Conservation (phyloP, 1,139 yeast genomes). For the Magnusiomyces ingens region DNA sequence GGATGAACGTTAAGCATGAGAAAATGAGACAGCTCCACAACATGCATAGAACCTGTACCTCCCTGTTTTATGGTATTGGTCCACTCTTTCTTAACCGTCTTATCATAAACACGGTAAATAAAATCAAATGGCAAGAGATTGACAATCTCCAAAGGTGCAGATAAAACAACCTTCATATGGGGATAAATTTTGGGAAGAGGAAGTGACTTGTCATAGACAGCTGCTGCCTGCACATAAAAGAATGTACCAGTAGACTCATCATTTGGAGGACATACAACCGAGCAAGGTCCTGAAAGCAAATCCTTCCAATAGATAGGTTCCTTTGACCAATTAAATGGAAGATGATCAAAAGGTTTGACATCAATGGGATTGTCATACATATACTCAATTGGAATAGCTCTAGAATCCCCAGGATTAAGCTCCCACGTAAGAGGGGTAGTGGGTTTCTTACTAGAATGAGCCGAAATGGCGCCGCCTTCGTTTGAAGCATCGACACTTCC, state of each 20-base stretch:
- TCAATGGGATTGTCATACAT: constrained; percentile 55
- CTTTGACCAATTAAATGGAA: constrained; percentile 61
- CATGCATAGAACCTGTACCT: constrained; percentile 65
- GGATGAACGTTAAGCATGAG: constrained; percentile 70
- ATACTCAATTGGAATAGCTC: constrained; percentile 65
- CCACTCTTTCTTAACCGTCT: constrained; percentile 67
- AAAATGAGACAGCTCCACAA: constrained; percentile 65
- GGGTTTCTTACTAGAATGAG: constrained; percentile 2
- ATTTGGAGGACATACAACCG: constrained; percentile 54
- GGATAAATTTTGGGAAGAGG: constrained; percentile 76
- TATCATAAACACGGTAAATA: constrained; percentile 69
- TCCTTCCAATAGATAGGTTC: constrained; percentile 60
- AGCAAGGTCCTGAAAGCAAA: constrained; percentile 43
- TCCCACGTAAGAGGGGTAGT: constrained; percentile 14
- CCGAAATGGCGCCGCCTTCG: constrained; percentile 15
- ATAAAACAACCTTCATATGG: constrained; percentile 66
- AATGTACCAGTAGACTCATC: constrained; percentile 29
- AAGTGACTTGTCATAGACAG: constrained; percentile 53
- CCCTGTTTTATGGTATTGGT: constrained; percentile 58
- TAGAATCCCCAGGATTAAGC: constrained; percentile 48
- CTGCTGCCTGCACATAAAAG: constrained; percentile 70
- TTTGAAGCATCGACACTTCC: constrained; percentile 11
- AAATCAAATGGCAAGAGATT: constrained; percentile 82
- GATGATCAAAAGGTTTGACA: constrained; percentile 54
- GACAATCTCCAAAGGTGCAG: constrained; percentile 83